A percentile compares a stretch with the other conserved stretches of the same genome.
Evolutionary conservation across 768 basidiomycete genomes (phyloP).

Genomic region (Daedalea quercina): DNA sequence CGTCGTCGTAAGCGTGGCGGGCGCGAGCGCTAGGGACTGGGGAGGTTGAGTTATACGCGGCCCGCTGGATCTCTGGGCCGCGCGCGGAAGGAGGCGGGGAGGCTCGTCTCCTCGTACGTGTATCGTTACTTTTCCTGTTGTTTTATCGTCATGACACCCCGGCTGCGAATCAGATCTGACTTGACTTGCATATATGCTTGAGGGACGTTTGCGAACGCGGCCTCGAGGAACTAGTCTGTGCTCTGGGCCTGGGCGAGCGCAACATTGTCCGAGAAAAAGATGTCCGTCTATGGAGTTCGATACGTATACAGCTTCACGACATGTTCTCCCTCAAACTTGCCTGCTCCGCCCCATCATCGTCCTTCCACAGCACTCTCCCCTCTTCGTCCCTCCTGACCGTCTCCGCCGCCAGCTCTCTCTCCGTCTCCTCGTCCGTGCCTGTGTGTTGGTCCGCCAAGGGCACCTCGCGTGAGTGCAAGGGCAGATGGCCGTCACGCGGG

Average conservation of each 20-base stretch:
- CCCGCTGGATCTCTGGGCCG: not conserved
- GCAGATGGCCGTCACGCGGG: slow-evolving; percentile 32
- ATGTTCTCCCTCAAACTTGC: not conserved
- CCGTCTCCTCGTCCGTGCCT: not conserved
- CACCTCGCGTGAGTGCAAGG: not conserved
- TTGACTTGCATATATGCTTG: not conserved
- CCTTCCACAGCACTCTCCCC: slow-evolving; percentile 1
- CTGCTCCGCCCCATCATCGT: not conserved
- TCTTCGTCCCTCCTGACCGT: slow-evolving; percentile 2
- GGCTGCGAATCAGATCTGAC: not conserved
- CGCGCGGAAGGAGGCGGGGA: not conserved
- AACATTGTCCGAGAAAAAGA: not conserved
- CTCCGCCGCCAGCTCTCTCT: not conserved
- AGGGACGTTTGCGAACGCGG: not conserved
- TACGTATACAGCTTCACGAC: not conserved
- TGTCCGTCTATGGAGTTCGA: not conserved
- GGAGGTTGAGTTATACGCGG: not conserved
- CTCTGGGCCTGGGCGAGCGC: too few relatives aligned
- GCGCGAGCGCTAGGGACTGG: not conserved
- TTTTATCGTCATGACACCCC: not conserved
- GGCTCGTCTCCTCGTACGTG: not conserved
- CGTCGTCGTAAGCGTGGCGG: not conserved
- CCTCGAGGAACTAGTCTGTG: too few relatives aligned
- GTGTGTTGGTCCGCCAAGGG: not conserved
- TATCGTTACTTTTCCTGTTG: not conserved